Evolutionary conservation across 2,329 filamentous ascomycete species (phyloP), one percentile per base, ranked within the genome.

Genomic region (Fusarium chuoi): DNA sequence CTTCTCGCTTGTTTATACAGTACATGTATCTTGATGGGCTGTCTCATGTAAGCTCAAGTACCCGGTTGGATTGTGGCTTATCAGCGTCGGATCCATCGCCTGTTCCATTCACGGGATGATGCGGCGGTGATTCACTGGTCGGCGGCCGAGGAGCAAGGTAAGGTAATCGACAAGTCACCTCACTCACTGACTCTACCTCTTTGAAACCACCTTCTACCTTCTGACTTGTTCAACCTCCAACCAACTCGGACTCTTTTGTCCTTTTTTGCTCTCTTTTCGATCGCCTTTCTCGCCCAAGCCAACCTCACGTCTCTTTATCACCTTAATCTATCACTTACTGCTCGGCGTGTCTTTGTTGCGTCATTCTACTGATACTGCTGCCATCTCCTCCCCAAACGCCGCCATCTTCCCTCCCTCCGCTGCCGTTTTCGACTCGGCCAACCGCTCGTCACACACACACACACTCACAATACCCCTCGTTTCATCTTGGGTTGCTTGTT

Each of bases 31-130:
- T 15, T 42, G 30, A 62, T 60, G 56, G 56, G 28, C 38, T 38
- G 62, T 60, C 49, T 56, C 68, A 61, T 30, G 55, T 64, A 70
- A 73, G 67, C 28, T 18, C 48, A 75, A 44, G 72, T 75, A 73
- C 65, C 68, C 18, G 35, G 39, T 49, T 63, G 54, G 57, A 66
- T 33, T 77, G 73, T 79, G 77, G 77, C 77, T 78, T 77, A 78
- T 78, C 75, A 62, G 69, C 49, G 66, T 77, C 70, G 65, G 71
- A 70, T 76, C 73, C 75, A 66, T 78, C 70, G 70, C 64, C 59
- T 52, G 66, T 79, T n/a, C n/a, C n/a, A n/a, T n/a, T 70, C 70
- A 78, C 77, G 77, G 77, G 74, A 79, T 79, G 77, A 79, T 79
- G 78, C 76, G 74, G 78, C 76, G 73, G 76, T 79, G 77, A 79